Evolutionary conservation across 495 filamentous ascomycete genomes (phyloP), one percentile per base, ranked within the genome.

Genomic region (Lophium mytilinum): DNA sequence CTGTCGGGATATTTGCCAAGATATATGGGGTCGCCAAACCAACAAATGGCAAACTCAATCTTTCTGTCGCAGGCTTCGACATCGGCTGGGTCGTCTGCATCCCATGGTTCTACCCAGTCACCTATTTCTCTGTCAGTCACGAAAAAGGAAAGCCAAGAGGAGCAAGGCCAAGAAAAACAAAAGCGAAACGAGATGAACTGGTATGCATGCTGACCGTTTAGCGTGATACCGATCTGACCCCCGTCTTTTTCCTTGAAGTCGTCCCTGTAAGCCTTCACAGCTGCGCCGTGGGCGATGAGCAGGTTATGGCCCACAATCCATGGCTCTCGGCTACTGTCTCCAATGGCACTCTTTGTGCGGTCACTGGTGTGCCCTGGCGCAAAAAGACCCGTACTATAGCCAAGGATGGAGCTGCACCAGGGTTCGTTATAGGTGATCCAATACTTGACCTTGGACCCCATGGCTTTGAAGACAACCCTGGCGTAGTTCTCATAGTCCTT

Each of bases 1-100:
- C 82, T 85, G 59, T 83, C 85, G 3, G 86, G 86, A 70, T 89
- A 89, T 64, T 84, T 80, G 54, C 86, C 85, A 21, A 80, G 77
- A 73, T 89, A 89, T 66, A 89, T 79, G 37, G 86, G 85, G 70
- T 90, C 86, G 24, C 81, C 85, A 62, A 87, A 79, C 87, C 86
- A 85, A 46, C 71, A 72, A 69, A 81, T 84, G 68, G 76, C 71
- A 63, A 85, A 85, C 67, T 85, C 83, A 57, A 84, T 77, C 70
- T 83, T 82, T 65, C 80, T 77, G 67, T 83, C 73, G 63, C 76
- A 78, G 9, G 83, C 82, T 68, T 80, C 80, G 50, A 82, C 72
- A 59, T 83, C 80, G 21, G 67, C 66, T 12, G 78, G 76, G 66
- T 81, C 78, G 60, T 76, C 70, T 30, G 76, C 71, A 60, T 83